Evolutionary conservation across 2,329 filamentous ascomycete species (phyloP).

Genomic region (Sporothrix humicola): DNA sequence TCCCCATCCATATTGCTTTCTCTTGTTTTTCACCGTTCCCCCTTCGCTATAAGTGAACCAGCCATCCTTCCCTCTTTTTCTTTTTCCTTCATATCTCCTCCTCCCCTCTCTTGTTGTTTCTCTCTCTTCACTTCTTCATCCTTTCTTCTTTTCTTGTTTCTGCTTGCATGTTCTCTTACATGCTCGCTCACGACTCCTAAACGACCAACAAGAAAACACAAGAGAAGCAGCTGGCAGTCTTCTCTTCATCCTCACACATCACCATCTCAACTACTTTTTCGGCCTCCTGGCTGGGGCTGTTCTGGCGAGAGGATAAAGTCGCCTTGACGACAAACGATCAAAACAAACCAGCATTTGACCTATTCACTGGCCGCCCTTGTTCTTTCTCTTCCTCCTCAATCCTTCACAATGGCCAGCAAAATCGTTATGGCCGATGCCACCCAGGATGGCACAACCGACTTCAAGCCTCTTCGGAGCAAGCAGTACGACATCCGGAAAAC

Average conservation of each 20-base stretch:
- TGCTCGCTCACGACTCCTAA: constrained; percentile 26
- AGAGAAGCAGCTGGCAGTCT: constrained; percentile 24
- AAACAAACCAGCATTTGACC: not conserved
- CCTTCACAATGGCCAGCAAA: constrained; percentile 43
- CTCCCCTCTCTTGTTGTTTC: not conserved
- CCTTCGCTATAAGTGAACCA: constrained; percentile 27
- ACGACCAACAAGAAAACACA: not conserved
- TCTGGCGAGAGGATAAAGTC: constrained; percentile 23
- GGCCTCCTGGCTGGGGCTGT: constrained; percentile 28
- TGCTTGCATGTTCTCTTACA: constrained; percentile 25
- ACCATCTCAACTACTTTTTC: not conserved
- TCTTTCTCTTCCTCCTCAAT: not conserved
- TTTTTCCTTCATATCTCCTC: constrained; percentile 18
- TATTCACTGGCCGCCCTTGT: not conserved
- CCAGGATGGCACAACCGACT: constrained; percentile 62
- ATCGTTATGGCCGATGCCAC: constrained; percentile 51
- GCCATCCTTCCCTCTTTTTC: constrained; percentile 19
- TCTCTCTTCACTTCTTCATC: not conserved
- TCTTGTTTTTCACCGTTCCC: constrained; percentile 5
- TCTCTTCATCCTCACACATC: not conserved
- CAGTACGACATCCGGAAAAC: constrained; percentile 68
- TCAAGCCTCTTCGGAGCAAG: constrained; percentile 57
- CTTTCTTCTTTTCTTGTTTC: not conserved
- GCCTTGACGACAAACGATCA: not conserved
- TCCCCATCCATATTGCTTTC: constrained; percentile 33